Percentiles rank a stretch among this genome's conserved stretches.
These are phyloP conservation scores for Umbelopsis vinacea DNA, from an alignment of 192 early-diverging fungal species.

Conservation along the genomic window DNA sequence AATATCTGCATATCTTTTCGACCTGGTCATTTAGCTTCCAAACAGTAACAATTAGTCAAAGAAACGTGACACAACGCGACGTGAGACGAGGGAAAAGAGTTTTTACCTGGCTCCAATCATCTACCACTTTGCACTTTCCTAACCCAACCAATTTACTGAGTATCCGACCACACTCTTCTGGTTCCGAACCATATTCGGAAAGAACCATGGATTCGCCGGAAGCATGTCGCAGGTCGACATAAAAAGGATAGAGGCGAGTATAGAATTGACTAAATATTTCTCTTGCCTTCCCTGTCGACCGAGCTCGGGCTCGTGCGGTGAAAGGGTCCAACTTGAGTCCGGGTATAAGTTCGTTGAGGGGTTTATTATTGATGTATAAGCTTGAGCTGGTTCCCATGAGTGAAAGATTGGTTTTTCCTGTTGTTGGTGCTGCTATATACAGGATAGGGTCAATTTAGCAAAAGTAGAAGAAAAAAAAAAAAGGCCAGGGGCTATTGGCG, in stretches of 20 bases:
- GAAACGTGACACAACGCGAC: neutral
- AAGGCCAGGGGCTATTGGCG: neutral
- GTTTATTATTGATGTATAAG: slow-evolving; percentile 41
- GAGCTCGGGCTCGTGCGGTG: slow-evolving; percentile 47
- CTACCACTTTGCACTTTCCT: slow-evolving; percentile 55
- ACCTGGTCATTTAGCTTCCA: slow-evolving; percentile 57
- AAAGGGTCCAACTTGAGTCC: slow-evolving; percentile 53
- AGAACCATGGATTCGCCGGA: slow-evolving; percentile 74
- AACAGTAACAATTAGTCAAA: neutral
- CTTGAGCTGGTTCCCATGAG: slow-evolving; percentile 25
- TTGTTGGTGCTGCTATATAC: neutral
- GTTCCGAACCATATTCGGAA: slow-evolving; percentile 65
- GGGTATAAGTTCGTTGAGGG: slow-evolving; percentile 44
- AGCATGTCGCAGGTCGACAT: slow-evolving; percentile 65
- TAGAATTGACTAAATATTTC: slow-evolving; percentile 70
- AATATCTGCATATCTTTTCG: slow-evolving; percentile 76
- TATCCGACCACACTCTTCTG: slow-evolving; percentile 63
- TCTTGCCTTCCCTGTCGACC: slow-evolving; percentile 53
- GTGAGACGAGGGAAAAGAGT: neutral
- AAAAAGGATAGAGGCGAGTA: slow-evolving; percentile 68
- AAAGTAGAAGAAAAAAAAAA: slow-evolving; percentile 4
- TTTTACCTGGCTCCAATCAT: slow-evolving; percentile 64
- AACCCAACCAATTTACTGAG: slow-evolving; percentile 58
- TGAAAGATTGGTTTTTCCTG: slow-evolving; percentile 24
- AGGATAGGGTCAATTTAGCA: slow-evolving; percentile 22